These are phyloP conservation scores for Albizia julibrissin DNA, from an alignment of 306 rosid genomes.

Conservation along the genomic window DNA sequence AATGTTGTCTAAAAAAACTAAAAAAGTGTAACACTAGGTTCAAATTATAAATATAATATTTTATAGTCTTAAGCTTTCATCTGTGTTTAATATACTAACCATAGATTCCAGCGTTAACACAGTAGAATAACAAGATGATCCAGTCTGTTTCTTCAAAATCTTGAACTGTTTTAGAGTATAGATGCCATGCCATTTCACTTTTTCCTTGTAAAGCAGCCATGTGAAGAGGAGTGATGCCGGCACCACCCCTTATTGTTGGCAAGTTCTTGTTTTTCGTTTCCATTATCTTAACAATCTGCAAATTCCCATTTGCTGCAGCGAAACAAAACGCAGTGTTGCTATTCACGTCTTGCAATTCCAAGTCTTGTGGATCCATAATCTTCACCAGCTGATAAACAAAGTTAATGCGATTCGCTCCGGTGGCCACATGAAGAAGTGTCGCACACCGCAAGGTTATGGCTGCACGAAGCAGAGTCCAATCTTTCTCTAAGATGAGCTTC, in stretches of 20 bases:
- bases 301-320: conserved; percentile 26
- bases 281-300: conserved; percentile 5
- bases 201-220: conserved; percentile 32
- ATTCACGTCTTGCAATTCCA: conserved; percentile 13
- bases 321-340: conserved; percentile 35
- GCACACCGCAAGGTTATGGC: conserved; percentile 25
- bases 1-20: too few species aligned
- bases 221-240: conserved; percentile 29
- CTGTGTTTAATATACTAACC: neutral
- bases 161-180: neutral
- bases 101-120: conserved; percentile 10
- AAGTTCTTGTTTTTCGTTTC: neutral
- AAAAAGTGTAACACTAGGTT: neutral
- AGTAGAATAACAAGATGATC: neutral
- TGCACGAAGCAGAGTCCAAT: neutral
- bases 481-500: neutral
- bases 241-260: conserved; percentile 21
- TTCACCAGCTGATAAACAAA: conserved; percentile 14
- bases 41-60: neutral
- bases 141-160: neutral
- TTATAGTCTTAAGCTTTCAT: too few species aligned
- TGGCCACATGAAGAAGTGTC: conserved; percentile 28
- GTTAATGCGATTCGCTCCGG: conserved; percentile 15
- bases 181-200: conserved; percentile 22
- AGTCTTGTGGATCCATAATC: neutral